Base-by-base conservation (phyloP, 2,329 filamentous ascomycete species). In the Lojkania enalia region DNA sequence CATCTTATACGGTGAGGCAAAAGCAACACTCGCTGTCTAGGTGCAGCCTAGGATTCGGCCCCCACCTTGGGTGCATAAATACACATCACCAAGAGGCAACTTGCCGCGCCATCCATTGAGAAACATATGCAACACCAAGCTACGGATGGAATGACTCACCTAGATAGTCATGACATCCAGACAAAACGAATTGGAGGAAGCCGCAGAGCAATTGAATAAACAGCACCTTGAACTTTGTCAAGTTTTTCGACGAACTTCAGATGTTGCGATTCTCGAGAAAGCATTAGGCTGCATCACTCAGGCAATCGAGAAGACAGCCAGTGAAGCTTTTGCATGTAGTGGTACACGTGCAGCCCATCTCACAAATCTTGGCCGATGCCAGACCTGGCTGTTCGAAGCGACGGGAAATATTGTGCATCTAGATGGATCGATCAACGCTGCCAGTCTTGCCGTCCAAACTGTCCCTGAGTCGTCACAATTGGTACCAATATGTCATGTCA, bases 291-390 rank as follows among this genome's bases (percentile, higher is more conserved):
- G 7, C 39, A 41, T 41, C 27, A 9, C 5, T 5, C 39, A 33
- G 16, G 39, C 39, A 12, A 27, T 41, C 11, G 20, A 32, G 16
- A 7, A 41, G 18, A 39, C 36, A 23, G 36, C 36, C 9, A 5
- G 7, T 12, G 5, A 7, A 13, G 19, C 36, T 6, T 39, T 39
- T 21, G 36, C 36, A 25, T 5, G 13, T 13, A 39, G 20, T 29
- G 27, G 29, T 41, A 20, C 27, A 13, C 29, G 39, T n/a, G 39
- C 39, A 16, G 39, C 25, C 5, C 29, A 41, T 33, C 19, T 41
- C 7, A 41, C 39, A 7, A 41, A 41, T 23, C 39, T 41, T 12
- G 23, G 9, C 16, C 23, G 39, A 33, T 41, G 39, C 20, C 39
- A 33, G 5, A 16, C 9, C 18, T 15, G 16, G 14, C 18, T 37